These are phyloP conservation scores for Aspergillus pseudoviridinutans DNA, from an alignment of 2,329 filamentous ascomycete genomes.

Conservation along the genomic window DNA sequence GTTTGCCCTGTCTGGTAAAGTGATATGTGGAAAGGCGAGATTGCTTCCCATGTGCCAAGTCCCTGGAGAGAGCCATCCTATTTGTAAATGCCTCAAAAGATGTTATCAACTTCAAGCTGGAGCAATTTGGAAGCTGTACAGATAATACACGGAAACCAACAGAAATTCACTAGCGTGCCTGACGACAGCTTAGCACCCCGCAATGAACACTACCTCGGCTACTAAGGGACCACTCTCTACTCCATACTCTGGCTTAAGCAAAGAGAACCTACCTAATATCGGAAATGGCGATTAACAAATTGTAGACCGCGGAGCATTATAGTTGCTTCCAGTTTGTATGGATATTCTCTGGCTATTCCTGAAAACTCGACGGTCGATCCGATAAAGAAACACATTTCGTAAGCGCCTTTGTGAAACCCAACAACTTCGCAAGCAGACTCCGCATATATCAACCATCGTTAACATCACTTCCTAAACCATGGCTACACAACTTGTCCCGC, in stretches of 20 bases:
- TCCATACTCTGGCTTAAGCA: not conserved
- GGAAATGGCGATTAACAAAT: not conserved
- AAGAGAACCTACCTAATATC: not conserved
- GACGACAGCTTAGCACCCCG: constrained; percentile 1
- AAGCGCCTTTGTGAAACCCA: not conserved
- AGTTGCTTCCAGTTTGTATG: not conserved
- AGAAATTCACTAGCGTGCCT: not conserved
- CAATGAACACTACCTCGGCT: not conserved
- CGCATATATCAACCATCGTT: not conserved
- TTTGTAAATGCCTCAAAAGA: not conserved
- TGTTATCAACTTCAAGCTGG: not conserved
- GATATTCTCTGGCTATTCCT: not conserved
- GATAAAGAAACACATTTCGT: not conserved
- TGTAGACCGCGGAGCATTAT: not conserved
- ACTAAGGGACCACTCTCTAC: not conserved
- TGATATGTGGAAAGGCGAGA: not conserved
- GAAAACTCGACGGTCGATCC: not conserved
- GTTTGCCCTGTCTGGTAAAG: not conserved
- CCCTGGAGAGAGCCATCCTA: not conserved
- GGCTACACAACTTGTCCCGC: constrained; percentile 57
- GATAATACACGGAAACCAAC: not conserved
- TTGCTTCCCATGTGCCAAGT: not conserved
- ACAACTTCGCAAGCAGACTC: not conserved
- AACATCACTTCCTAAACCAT: constrained; percentile 37
- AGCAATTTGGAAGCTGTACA: too few species aligned